A percentile compares a stretch with the other conserved stretches of the same genome.
phyloP scores from a whole-genome alignment of 768 basidiomycete species.

The Pisolithus albus region DNA sequence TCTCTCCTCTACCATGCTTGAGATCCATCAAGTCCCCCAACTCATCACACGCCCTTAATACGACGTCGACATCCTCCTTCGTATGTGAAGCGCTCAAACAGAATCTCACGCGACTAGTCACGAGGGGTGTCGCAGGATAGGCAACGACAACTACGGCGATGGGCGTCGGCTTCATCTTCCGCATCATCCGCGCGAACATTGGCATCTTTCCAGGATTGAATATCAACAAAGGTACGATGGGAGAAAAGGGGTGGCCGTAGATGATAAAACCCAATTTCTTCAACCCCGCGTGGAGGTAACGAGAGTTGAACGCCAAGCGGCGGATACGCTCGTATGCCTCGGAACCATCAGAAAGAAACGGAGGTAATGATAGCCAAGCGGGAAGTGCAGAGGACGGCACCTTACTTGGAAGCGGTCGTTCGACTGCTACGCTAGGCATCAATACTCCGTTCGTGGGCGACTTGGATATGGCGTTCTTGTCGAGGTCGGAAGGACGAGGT shows the following conservation, averaged over 20 bases:
- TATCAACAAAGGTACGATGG: slow-evolving; percentile 86
- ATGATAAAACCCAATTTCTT: slow-evolving; percentile 94
- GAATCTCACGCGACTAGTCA: slow-evolving; percentile 85
- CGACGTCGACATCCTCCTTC: slow-evolving; percentile 88
- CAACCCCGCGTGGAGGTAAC: slow-evolving; percentile 83
- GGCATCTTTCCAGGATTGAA: slow-evolving; percentile 95
- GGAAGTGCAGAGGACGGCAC: slow-evolving; percentile 62
- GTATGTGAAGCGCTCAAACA: slow-evolving; percentile 94
- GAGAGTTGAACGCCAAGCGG: slow-evolving; percentile 92
- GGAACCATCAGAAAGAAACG: slow-evolving; percentile 65
- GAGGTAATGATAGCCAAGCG: slow-evolving; percentile 70
- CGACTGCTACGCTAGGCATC: slow-evolving; percentile 25
- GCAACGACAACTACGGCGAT: slow-evolving; percentile 87
- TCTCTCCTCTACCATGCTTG: slow-evolving; percentile 67
- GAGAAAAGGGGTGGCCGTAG: slow-evolving; percentile 85
- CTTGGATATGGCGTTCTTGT: slow-evolving; percentile 22
- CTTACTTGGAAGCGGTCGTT: slow-evolving; percentile 58
- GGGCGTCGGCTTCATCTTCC: slow-evolving; percentile 53
- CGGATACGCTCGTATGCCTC: slow-evolving; percentile 81
- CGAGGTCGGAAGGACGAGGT: slow-evolving; percentile 27
- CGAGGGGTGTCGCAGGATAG: slow-evolving; percentile 85
- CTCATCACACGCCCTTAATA: slow-evolving; percentile 86
- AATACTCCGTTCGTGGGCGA: slow-evolving; percentile 10
- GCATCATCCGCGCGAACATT: slow-evolving; percentile 87
- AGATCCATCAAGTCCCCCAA: slow-evolving; percentile 85